A percentile compares a stretch with the other conserved stretches of the same genome.
Conservation (phyloP, 176 grass and related monocot genomes). For the Oryza australiensis region DNA sequence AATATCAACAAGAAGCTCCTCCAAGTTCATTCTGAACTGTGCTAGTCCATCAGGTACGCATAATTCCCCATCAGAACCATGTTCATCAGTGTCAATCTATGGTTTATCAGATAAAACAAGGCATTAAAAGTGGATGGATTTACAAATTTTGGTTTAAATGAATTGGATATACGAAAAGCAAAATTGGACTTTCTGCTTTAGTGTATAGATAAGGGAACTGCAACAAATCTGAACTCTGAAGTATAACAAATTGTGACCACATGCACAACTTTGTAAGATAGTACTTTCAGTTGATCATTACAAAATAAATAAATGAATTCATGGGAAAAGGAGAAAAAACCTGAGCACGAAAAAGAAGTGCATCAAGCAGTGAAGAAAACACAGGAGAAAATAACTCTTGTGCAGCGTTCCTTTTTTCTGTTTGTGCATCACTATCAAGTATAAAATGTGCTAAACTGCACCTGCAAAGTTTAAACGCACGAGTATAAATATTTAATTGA, state of each 20-base stretch:
- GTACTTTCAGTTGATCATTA: slow-evolving; percentile 8
- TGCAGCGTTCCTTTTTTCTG: slow-evolving; percentile 52
- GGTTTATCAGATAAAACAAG: slow-evolving; percentile 32
- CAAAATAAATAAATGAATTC: slow-evolving; percentile 18
- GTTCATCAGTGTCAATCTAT: slow-evolving; percentile 55
- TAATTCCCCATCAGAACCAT: slow-evolving; percentile 44
- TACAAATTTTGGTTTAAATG: background rate
- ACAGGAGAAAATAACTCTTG: slow-evolving; percentile 72
- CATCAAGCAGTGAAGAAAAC: slow-evolving; percentile 85
- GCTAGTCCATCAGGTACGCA: slow-evolving; percentile 68
- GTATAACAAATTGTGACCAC: slow-evolving; percentile 20
- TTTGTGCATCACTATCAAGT: slow-evolving; percentile 57
- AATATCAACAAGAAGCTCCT: slow-evolving; percentile 92
- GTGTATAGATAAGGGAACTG: background rate
- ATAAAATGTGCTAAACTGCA: slow-evolving; percentile 88
- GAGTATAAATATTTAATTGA: slow-evolving; percentile 32
- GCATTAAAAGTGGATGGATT: slow-evolving; percentile 23
- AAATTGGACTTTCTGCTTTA: background rate
- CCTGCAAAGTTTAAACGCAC: slow-evolving; percentile 54
- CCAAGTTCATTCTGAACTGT: slow-evolving; percentile 86
- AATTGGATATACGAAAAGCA: slow-evolving; percentile 14
- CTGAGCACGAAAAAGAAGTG: slow-evolving; percentile 79
- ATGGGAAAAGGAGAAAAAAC: slow-evolving; percentile 43
- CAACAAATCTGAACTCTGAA: background rate
- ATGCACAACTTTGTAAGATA: slow-evolving; percentile 8